Conservation (phyloP, 495 filamentous ascomycete genomes). For the Trypethelium eluteriae region DNA sequence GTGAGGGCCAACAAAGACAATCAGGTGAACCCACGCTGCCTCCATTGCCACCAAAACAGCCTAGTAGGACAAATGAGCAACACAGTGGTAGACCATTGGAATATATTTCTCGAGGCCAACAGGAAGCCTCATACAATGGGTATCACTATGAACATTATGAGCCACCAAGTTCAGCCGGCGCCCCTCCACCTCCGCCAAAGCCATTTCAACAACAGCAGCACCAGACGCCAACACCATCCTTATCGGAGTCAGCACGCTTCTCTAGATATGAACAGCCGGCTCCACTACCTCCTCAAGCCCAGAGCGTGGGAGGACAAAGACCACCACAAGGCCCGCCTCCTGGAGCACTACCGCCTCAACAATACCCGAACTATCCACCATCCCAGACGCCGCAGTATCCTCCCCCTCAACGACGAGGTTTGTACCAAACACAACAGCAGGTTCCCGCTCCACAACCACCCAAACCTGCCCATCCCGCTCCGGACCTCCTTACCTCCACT, state of each 20-base stretch:
- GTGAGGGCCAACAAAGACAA: background rate
- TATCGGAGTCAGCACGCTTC: slow-evolving; percentile 23
- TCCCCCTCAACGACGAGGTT: slow-evolving; percentile 11
- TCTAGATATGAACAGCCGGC: slow-evolving; percentile 10
- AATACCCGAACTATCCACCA: slow-evolving; percentile 10
- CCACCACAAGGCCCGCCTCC: slow-evolving; percentile 13
- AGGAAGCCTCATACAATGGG: background rate
- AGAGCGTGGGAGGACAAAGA: background rate
- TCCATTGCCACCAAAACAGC: slow-evolving; percentile 33
- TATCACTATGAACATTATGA: slow-evolving; percentile 11
- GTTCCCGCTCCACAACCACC: background rate
- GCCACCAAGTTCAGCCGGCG: slow-evolving; percentile 9
- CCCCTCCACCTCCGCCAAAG: slow-evolving; percentile 13
- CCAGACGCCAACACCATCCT: too few species aligned
- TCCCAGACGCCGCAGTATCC: slow-evolving; percentile 6
- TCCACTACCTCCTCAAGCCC: background rate
- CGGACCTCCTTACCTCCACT: slow-evolving; percentile 62
- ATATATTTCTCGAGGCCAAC: background rate
- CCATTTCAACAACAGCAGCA: slow-evolving; percentile 11
- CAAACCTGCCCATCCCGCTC: slow-evolving; percentile 41
- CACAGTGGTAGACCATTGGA: background rate
- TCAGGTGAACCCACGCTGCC: slow-evolving; percentile 15
- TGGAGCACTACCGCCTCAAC: slow-evolving; percentile 20
- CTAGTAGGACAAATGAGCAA: background rate
- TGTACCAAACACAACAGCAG: slow-evolving; percentile 11